phyloP scores from a whole-genome alignment of 2,329 filamentous ascomycete genomes.

The Microcyclospora pomicola region DNA sequence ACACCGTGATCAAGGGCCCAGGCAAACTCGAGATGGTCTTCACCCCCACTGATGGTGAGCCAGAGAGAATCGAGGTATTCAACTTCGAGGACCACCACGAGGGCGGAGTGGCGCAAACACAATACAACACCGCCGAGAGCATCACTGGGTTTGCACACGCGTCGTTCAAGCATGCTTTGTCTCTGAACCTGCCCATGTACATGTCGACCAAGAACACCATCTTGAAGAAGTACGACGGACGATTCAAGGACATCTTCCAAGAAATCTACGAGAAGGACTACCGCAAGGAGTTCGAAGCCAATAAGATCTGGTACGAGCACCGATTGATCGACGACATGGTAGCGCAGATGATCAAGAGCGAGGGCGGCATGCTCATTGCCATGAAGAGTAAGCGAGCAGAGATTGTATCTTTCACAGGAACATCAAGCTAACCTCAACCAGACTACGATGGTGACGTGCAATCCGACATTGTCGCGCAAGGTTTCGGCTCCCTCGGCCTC shows the following conservation, averaged over 20 bases:
- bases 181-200: conserved; percentile 84
- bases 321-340: conserved; percentile 99
- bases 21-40: conserved; percentile 92
- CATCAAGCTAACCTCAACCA: conserved; percentile 24
- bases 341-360: conserved; percentile 99
- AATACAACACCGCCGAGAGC: conserved; percentile 97
- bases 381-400: conserved; percentile 66
- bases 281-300: conserved; percentile 75
- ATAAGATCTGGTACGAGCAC: conserved; percentile 98
- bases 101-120: conserved; percentile 80
- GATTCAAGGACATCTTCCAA: conserved; percentile 99
- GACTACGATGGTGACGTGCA: conserved; percentile 99
- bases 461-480: conserved; percentile 95
- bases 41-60: conserved; percentile 67
- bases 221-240: conserved; percentile 94
- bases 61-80: conserved; percentile 78
- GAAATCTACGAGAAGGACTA: conserved; percentile 83
- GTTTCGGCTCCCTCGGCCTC: conserved; percentile 91
- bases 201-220: conserved; percentile 99
- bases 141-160: conserved; percentile 92
- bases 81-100: conserved; percentile 60
- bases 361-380: conserved; percentile 91
- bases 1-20: conserved; percentile 65
- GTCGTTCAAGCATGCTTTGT: conserved; percentile 86
- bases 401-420: no score